A percentile compares a stretch with the other conserved stretches of the same genome.
Conservation (phyloP, 2,329 filamentous ascomycete genomes). For the Calonectria honghensis region DNA sequence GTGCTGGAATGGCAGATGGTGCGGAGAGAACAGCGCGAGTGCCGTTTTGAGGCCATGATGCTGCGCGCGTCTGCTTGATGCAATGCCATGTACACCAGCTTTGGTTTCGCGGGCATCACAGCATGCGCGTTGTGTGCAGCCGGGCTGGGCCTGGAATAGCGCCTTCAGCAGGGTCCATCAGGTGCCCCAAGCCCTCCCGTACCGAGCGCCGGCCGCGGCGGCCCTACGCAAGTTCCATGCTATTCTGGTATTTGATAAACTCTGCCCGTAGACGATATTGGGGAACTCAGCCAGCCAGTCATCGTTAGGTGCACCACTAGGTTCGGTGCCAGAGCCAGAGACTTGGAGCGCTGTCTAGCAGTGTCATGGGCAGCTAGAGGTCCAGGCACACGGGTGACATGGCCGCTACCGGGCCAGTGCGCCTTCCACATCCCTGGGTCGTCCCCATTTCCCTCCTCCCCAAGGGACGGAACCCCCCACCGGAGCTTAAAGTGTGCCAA, state of each 20-base stretch:
- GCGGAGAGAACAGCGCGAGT: constrained; percentile 28
- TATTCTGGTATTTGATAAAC: constrained; percentile 24
- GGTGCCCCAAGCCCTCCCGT: constrained; percentile 42
- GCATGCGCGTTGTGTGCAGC: constrained; percentile 5
- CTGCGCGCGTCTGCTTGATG: constrained; percentile 4
- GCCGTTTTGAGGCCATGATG: neutral
- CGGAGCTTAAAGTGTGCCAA: constrained; percentile 18
- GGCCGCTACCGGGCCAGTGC: constrained; percentile 50
- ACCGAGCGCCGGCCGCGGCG: constrained; percentile 27
- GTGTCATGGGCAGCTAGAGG: constrained; percentile 4
- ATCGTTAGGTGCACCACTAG: constrained; percentile 30
- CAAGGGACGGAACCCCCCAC: constrained; percentile 28
- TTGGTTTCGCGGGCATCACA: constrained; percentile 13
- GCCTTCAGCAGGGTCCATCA: constrained; percentile 40
- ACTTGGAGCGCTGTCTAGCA: constrained; percentile 21
- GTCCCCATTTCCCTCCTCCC: constrained; percentile 35
- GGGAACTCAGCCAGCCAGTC: constrained; percentile 37
- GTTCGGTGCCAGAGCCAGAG: constrained; percentile 33
- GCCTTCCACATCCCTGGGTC: constrained; percentile 50
- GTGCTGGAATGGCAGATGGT: neutral
- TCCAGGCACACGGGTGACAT: constrained; percentile 19
- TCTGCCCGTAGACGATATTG: constrained; percentile 22
- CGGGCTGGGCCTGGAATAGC: constrained; percentile 15
- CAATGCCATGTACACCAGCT: constrained; percentile 18
- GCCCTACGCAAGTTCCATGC: constrained; percentile 5